phyloP scores from a whole-genome alignment of 371 early-diverging fungal species.

The Rhizopus microsporus region DNA sequence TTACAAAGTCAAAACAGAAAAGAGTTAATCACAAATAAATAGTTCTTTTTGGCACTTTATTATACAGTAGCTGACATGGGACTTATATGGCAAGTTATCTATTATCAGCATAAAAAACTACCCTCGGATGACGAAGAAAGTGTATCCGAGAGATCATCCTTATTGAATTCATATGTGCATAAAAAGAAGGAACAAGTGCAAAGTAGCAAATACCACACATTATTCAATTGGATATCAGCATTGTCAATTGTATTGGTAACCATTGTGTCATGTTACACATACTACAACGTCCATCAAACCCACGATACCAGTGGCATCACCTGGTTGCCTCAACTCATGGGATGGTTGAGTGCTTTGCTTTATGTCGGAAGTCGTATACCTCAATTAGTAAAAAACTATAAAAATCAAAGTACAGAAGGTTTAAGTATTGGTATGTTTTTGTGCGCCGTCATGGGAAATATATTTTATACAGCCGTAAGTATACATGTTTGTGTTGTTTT shows the following conservation, averaged over 20 bases:
- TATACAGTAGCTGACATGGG: constrained; percentile 55
- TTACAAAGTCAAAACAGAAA: not conserved
- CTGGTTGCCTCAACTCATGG: constrained; percentile 39
- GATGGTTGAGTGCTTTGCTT: constrained; percentile 53
- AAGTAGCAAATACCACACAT: not conserved
- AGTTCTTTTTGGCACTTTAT: constrained; percentile 49
- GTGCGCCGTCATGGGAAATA: constrained; percentile 69
- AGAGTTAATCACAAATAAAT: not conserved
- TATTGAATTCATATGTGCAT: not conserved
- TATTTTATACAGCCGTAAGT: constrained; percentile 18
- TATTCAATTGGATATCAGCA: constrained; percentile 15
- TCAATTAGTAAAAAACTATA: constrained; percentile 73
- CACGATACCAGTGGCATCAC: not conserved
- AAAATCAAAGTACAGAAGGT: constrained; percentile 70
- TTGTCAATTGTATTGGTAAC: constrained; percentile 9
- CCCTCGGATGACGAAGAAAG: constrained; percentile 1
- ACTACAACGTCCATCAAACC: constrained; percentile 5
- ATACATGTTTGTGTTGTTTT: not conserved
- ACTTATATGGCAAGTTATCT: constrained; percentile 54
- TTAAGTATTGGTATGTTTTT: constrained; percentile 77
- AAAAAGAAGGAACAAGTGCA: constrained; percentile 5
- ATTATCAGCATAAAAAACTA: constrained; percentile 33
- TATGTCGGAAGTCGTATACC: constrained; percentile 70
- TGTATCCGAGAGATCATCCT: not conserved
- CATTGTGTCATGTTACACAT: constrained; percentile 17